Evolutionary conservation across 164 flowering plant species (phyloP).

Genomic region (Vitis rupestris): DNA sequence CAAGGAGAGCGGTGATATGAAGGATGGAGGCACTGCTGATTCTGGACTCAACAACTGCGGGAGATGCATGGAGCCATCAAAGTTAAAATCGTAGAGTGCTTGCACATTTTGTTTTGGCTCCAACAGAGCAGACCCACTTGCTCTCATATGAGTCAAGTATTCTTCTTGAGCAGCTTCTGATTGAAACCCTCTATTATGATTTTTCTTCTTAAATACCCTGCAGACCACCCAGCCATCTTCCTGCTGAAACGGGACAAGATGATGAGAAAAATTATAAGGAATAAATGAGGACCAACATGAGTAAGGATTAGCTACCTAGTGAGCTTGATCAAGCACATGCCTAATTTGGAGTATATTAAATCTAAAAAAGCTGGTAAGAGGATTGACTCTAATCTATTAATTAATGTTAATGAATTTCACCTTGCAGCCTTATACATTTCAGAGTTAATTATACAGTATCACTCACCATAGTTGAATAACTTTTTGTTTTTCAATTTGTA

Average conservation of each 20-base stretch:
- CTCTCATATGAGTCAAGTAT: constrained; percentile 11
- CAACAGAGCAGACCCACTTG: constrained; percentile 19
- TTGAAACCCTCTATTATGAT: constrained; percentile 33
- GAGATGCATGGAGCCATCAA: constrained; percentile 62
- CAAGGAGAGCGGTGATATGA: constrained; percentile 22
- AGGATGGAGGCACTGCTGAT: constrained; percentile 28
- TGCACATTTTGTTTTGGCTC: constrained; percentile 28
- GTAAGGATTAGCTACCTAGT: too few species aligned
- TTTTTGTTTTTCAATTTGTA: too few species aligned
- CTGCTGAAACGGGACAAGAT: constrained; percentile 24
- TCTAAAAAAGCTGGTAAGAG: too few species aligned
- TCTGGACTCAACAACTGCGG: constrained; percentile 53
- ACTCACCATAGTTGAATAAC: too few species aligned
- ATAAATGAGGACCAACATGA: too few species aligned
- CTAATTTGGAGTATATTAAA: too few species aligned
- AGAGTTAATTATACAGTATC: too few species aligned
- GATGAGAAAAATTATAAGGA: neutral
- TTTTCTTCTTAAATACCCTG: constrained; percentile 81
- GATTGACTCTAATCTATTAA: too few species aligned
- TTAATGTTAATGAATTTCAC: too few species aligned
- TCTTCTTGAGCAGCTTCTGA: constrained; percentile 22
- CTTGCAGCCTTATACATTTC: too few species aligned
- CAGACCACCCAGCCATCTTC: constrained; percentile 96
- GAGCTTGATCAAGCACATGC: too few species aligned
- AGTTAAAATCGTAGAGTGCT: constrained; percentile 16